Evolutionary conservation across 768 basidiomycete species (phyloP).

Genomic region (Sutorius australiensis): DNA sequence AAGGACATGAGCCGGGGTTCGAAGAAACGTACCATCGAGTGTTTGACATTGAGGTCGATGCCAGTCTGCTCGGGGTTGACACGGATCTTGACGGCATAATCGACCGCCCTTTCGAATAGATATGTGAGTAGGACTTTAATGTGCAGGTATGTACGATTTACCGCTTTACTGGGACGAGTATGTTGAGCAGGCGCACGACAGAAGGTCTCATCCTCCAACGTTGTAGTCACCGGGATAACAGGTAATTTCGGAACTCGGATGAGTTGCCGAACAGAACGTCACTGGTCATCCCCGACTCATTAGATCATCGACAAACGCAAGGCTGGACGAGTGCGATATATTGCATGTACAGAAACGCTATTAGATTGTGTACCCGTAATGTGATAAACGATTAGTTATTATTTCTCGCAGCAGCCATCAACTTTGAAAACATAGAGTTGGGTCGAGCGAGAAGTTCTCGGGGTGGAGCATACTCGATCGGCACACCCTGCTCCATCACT

Average conservation of each 20-base stretch:
- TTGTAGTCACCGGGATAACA: conserved; percentile 6
- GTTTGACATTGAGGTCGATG: conserved; percentile 95
- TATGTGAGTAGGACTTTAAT: not conserved
- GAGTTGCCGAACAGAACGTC: not conserved
- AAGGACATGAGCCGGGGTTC: not conserved
- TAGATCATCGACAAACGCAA: too few relatives aligned
- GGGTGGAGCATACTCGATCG: conserved; percentile 27
- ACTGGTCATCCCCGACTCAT: too few relatives aligned
- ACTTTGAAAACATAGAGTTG: conserved; percentile 27
- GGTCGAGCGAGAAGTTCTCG: conserved; percentile 19
- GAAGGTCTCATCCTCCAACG: conserved; percentile 66
- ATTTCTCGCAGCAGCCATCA: conserved; percentile 25
- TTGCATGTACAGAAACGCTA: too few relatives aligned
- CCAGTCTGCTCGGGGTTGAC: conserved; percentile 94
- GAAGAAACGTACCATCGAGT: conserved; percentile 79
- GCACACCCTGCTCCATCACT: conserved; percentile 38
- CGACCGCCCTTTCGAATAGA: conserved; percentile 64
- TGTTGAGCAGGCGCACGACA: conserved; percentile 68
- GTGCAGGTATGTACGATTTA: conserved; percentile 21
- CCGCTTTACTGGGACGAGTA: conserved; percentile 94
- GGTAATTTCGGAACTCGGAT: conserved; percentile 11
- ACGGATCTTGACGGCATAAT: conserved; percentile 98
- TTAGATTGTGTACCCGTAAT: not conserved
- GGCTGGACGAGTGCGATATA: too few relatives aligned
- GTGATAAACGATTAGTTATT: conserved; percentile 1